Base-by-base conservation (phyloP, 331 rosid genomes). In the Phaseolus coccineus region DNA sequence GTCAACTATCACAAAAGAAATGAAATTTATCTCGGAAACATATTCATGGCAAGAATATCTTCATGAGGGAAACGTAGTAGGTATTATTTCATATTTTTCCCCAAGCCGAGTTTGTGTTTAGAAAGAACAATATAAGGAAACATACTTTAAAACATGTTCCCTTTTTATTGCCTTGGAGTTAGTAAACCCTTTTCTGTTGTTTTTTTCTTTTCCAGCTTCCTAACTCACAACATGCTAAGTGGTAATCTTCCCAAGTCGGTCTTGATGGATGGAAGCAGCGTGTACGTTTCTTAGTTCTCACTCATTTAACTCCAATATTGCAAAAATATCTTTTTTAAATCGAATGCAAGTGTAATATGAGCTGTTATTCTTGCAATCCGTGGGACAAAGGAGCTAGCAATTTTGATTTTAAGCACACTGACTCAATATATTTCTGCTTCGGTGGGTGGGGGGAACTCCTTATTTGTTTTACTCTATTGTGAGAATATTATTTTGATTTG, bases 241-340 rank as follows among this genome's bases (percentile, higher is more conserved):
- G 99, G 97, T 74, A 84, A 73, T 51, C 56, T 95, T 78, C 85
- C 94, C 11, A 84, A 85, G 58, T 88, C 93, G 61, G 76, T 90
- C 85, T 83, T 95, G 89, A 80, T 2, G 82, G 87, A 62, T 35
- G 99, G 97, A 83, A 87, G 84, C 80, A 88, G 52, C 61, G 76
- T 91, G 97, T 92, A 95, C 30, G 92, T 85, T 84, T 82, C 87
- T 76, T 76, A 63, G 31, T 81, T 82, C 88, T 76, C 72, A 40
- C 31, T 82, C 16, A 57, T 47, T 84, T 61, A 65, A 73, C 73
- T 57, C 73, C 65, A 73, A 58, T 63, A 57, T 73, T 58, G 51
- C 73, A 27, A 74, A 19, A 55, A 33, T 61, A 39, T 55, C 35
- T 2, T 76, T 73, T 68, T 61, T 68, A 31, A 30, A 59, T 53